Evolutionary conservation across 352 stramenopile genomes (phyloP).

Genomic region (Lagenidium giganteum): DNA sequence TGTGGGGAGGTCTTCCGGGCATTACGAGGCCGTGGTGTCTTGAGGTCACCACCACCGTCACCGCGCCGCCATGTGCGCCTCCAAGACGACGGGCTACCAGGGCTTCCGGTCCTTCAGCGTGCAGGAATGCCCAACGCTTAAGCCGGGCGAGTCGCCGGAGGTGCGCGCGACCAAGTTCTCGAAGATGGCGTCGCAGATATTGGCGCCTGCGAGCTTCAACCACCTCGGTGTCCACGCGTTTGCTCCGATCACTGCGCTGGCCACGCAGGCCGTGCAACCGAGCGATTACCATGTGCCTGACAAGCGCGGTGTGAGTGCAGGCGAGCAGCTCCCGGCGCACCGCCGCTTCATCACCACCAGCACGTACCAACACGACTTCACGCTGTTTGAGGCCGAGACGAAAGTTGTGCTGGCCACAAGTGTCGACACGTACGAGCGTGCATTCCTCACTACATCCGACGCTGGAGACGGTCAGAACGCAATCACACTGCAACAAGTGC

Average conservation of each 20-base stretch:
- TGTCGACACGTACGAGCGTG: slow-evolving; percentile 32
- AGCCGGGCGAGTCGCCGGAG: slow-evolving; percentile 66
- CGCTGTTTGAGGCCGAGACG: slow-evolving; percentile 42
- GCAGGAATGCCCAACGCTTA: slow-evolving; percentile 69
- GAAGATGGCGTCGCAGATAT: slow-evolving; percentile 64
- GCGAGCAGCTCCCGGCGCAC: slow-evolving; percentile 24
- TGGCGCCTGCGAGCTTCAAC: slow-evolving; percentile 50
- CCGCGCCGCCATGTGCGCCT: slow-evolving; percentile 28
- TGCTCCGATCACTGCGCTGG: slow-evolving; percentile 47
- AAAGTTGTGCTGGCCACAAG: slow-evolving; percentile 24
- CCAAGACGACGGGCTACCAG: slow-evolving; percentile 65
- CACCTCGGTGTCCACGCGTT: slow-evolving; percentile 44
- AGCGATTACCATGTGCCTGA: slow-evolving; percentile 62
- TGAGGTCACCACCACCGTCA: too few species aligned
- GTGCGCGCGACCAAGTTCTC: slow-evolving; percentile 74
- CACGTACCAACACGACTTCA: slow-evolving; percentile 64
- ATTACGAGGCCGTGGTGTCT: too few species aligned
- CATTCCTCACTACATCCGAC: slow-evolving; percentile 30
- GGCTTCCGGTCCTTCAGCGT: slow-evolving; percentile 68
- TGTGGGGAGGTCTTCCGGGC: too few species aligned
- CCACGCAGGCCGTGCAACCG: slow-evolving; percentile 32
- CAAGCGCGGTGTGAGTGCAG: slow-evolving; percentile 43
- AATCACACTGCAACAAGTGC: slow-evolving; percentile 44
- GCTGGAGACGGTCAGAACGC: slow-evolving; percentile 26
- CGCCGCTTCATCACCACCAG: slow-evolving; percentile 59